Conservation (phyloP, 129 eudicot genomes). For the Lonicera japonica region DNA sequence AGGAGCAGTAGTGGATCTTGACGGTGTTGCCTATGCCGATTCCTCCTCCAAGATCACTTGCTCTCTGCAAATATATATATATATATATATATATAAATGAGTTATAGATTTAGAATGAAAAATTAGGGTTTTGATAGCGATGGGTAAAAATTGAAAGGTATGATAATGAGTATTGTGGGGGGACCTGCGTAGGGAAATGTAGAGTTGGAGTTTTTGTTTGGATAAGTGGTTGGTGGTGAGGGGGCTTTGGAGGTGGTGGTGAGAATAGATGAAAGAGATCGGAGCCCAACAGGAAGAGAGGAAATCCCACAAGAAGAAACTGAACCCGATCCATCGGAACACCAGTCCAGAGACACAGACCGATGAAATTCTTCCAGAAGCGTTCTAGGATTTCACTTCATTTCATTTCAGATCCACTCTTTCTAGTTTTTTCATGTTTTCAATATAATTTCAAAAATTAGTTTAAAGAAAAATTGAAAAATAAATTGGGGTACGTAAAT, state of each 20-base stretch:
- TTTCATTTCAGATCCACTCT: too few relatives aligned
- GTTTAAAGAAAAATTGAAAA: too few relatives aligned
- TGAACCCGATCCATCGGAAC: slow-evolving; percentile 29
- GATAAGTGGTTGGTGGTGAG: slow-evolving; percentile 1
- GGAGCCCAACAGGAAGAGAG: slow-evolving; percentile 29
- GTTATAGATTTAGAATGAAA: neutral
- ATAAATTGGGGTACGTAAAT: too few relatives aligned
- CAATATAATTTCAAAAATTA: too few relatives aligned
- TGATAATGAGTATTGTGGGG: neutral
- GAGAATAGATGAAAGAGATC: slow-evolving; percentile 26
- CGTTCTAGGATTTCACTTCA: neutral
- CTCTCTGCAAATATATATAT: slow-evolving; percentile 4
- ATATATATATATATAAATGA: too few relatives aligned
- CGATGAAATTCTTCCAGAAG: neutral
- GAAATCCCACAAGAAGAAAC: slow-evolving; percentile 26
- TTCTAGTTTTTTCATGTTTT: too few relatives aligned
- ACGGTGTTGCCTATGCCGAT: slow-evolving; percentile 28
- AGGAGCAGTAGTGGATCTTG: slow-evolving; percentile 30
- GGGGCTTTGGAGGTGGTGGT: slow-evolving; percentile 12
- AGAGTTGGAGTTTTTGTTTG: slow-evolving; percentile 17
- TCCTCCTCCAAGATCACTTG: slow-evolving; percentile 18
- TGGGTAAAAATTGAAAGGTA: neutral
- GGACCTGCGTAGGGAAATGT: slow-evolving; percentile 30
- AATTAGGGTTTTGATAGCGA: neutral
- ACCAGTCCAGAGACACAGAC: neutral